A percentile compares a stretch with the other conserved stretches of the same genome.
phyloP scores from a whole-genome alignment of 495 filamentous ascomycete species.

The Chaetomium tenue region DNA sequence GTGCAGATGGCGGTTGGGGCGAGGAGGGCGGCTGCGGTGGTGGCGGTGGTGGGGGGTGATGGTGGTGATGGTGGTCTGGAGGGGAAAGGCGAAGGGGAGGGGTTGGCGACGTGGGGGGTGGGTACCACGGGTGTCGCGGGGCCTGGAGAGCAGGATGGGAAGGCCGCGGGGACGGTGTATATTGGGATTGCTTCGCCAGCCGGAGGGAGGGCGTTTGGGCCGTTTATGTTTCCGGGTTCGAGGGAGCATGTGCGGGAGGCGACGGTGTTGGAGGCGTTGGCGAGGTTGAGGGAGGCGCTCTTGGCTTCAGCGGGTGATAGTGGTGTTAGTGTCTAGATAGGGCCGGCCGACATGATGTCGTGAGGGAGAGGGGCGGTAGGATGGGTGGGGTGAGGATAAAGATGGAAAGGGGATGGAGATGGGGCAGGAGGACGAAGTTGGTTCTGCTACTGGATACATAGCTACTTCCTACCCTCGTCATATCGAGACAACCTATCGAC shows the following conservation, averaged over 20 bases:
- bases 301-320: background rate
- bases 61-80: background rate
- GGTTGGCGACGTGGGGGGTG: slow-evolving; percentile 33
- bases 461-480: too few species aligned
- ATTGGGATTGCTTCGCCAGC: slow-evolving; percentile 27
- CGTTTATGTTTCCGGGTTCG: slow-evolving; percentile 31
- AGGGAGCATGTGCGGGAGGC: slow-evolving; percentile 30
- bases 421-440: too few species aligned
- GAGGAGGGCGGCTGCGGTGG: slow-evolving; percentile 14
- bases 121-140: slow-evolving; percentile 38
- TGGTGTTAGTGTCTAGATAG: too few species aligned
- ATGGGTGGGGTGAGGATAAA: too few species aligned
- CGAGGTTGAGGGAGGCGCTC: slow-evolving; percentile 23
- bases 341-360: too few species aligned
- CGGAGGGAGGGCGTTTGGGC: slow-evolving; percentile 25
- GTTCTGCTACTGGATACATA: too few species aligned
- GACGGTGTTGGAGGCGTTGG: slow-evolving; percentile 31
- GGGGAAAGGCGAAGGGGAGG: slow-evolving; percentile 3
- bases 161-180: slow-evolving; percentile 32
- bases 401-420: too few species aligned
- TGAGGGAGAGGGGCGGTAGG: too few species aligned
- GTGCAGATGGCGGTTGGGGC: slow-evolving; percentile 37
- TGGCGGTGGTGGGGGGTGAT: slow-evolving; percentile 7
- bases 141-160: slow-evolving; percentile 32
- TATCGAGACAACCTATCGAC: too few species aligned